Evolutionary conservation across 768 basidiomycete genomes (phyloP).

Genomic region (Trichaptum fuscoviolaceum): DNA sequence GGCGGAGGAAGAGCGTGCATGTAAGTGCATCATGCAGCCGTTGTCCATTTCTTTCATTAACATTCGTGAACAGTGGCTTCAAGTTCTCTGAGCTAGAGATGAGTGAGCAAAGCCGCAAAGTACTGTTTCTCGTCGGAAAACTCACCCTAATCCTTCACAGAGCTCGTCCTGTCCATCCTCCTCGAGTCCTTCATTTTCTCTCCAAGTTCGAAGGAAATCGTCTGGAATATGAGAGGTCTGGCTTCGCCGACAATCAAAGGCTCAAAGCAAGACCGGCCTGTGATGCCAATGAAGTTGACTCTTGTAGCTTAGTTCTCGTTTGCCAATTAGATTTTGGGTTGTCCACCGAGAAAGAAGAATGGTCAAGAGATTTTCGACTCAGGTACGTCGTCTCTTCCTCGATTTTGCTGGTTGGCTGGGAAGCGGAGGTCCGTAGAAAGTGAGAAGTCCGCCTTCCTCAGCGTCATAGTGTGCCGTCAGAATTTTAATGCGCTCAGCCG

Average conservation of each 20-base stretch:
- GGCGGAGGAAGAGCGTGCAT: slow-evolving; percentile 42
- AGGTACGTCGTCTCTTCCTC: no score
- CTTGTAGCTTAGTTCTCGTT: not conserved
- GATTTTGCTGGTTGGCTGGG: no score
- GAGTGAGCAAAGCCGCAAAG: slow-evolving; percentile 25
- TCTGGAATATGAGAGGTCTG: slow-evolving; percentile 26
- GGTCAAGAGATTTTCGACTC: no score
- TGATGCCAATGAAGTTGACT: not conserved
- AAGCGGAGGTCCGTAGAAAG: not conserved
- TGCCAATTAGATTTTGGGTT: no score
- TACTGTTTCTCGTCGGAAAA: not conserved
- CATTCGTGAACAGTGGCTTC: slow-evolving; percentile 33
- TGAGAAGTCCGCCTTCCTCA: not conserved
- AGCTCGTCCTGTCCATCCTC: slow-evolving; percentile 26
- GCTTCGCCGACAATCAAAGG: slow-evolving; percentile 20
- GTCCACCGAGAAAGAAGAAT: no score
- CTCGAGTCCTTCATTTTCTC: slow-evolving; percentile 26
- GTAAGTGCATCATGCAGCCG: slow-evolving; percentile 21
- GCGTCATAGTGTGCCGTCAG: not conserved
- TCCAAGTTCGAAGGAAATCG: slow-evolving; percentile 21
- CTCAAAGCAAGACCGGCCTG: not conserved
- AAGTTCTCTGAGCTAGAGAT: slow-evolving; percentile 52
- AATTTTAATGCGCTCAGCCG: not conserved
- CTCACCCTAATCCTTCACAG: slow-evolving; percentile 14
- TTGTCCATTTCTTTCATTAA: not conserved